These are phyloP conservation scores for Coniochaeta ligniaria DNA, from an alignment of 2,329 filamentous ascomycete species.

Conservation along the genomic window DNA sequence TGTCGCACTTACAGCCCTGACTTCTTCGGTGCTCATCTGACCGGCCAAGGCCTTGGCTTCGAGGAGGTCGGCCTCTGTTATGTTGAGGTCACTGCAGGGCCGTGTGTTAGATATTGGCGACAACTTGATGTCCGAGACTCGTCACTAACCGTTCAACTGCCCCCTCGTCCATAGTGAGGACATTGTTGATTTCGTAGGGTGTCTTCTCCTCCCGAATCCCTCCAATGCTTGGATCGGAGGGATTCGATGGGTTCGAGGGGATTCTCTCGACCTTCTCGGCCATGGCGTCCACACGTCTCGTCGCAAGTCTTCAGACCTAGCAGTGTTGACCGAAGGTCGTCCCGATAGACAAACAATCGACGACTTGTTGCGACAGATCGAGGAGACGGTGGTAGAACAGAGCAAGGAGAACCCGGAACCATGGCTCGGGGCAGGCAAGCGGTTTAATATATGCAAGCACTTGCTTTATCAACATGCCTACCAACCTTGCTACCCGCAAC, in stretches of 20 bases:
- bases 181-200: not conserved
- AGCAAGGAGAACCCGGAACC: not conserved
- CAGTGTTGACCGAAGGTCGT: not conserved
- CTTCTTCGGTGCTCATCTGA: slow-evolving; percentile 33
- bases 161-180: not conserved
- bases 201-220: slow-evolving; percentile 1
- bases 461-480: not conserved
- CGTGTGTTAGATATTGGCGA: not conserved
- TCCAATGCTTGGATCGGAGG: not conserved
- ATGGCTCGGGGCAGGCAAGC: not conserved
- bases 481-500: not conserved
- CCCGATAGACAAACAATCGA: not conserved
- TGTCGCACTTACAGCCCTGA: slow-evolving; percentile 13
- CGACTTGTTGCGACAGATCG: not conserved
- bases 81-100: slow-evolving; percentile 24
- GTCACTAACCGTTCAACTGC: not conserved
- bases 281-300: not conserved
- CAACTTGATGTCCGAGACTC: not conserved
- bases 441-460: not conserved
- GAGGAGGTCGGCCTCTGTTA: slow-evolving; percentile 37
- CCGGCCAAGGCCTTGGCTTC: slow-evolving; percentile 36
- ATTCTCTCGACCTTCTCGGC: not conserved
- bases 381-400: not conserved
- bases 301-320: not conserved
- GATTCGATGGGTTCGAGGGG: not conserved